Evolutionary conservation across 306 rosid genomes (phyloP).

Genomic region (Quercus berberidifolia): DNA sequence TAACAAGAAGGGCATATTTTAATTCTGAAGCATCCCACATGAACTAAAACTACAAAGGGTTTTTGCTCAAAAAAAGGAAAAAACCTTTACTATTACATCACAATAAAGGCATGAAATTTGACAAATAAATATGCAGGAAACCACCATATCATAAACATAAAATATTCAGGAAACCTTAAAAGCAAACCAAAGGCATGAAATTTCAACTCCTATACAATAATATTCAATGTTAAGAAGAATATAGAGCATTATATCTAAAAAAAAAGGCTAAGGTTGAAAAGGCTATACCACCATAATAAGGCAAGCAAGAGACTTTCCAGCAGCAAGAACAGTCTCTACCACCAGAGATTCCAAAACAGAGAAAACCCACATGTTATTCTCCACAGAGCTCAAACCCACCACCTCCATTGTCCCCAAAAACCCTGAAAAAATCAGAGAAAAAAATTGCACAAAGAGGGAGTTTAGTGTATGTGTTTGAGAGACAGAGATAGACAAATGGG

Average conservation of each 20-base stretch:
- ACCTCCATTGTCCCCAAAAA: conserved; percentile 44
- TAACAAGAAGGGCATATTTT: not conserved
- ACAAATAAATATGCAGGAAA: not conserved
- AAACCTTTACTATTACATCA: not conserved
- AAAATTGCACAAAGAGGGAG: not conserved
- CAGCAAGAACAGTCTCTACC: conserved; percentile 36
- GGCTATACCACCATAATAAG: conserved; percentile 47
- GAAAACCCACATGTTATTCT: conserved; percentile 17
- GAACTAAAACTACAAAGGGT: not conserved
- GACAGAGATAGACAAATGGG: not conserved
- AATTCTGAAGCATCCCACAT: not conserved
- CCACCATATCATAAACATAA: not conserved
- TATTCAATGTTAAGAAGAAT: not conserved
- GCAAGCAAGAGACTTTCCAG: conserved; percentile 48
- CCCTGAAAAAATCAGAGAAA: not conserved
- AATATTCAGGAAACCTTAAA: not conserved
- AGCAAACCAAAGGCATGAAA: not conserved
- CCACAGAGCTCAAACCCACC: conserved; percentile 20
- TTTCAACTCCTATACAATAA: not conserved
- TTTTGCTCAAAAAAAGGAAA: not conserved
- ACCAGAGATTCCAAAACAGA: conserved; percentile 43
- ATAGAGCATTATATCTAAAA: not conserved
- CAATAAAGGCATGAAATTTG: too few relatives aligned
- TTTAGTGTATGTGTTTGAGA: not conserved
- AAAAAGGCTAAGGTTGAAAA: not conserved